Percentiles rank a stretch among this genome's conserved stretches.
These are phyloP conservation scores for Sclerotinia borealis DNA, from an alignment of 2,329 filamentous ascomycete genomes.

Conservation along the genomic window DNA sequence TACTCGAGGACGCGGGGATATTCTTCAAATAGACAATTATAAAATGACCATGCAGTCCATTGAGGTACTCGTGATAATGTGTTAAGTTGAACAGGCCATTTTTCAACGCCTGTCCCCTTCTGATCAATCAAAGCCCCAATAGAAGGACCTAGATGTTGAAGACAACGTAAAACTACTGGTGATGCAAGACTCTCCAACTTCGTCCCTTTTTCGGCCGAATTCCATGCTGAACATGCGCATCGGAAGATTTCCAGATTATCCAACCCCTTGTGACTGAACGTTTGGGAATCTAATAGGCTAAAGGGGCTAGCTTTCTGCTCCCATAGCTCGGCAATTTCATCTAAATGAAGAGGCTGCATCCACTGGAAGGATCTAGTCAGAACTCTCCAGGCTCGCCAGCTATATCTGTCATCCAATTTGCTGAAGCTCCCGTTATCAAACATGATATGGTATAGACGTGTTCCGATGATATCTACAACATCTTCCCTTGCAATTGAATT, in stretches of 20 bases:
- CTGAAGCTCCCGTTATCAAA: conserved; percentile 24
- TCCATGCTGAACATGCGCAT: conserved; percentile 26
- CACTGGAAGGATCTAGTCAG: conserved; percentile 23
- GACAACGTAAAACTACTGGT: conserved; percentile 16
- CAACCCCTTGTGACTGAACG: conserved; percentile 4
- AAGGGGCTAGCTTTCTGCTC: conserved; percentile 22
- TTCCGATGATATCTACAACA: conserved; percentile 29
- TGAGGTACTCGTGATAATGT: conserved; percentile 16
- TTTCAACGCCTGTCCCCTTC: not conserved
- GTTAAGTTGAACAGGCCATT: conserved; percentile 11
- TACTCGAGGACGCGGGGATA: conserved; percentile 26
- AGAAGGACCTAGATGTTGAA: conserved; percentile 17
- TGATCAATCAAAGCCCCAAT: conserved; percentile 13
- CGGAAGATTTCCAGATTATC: conserved; percentile 25
- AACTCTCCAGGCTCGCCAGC: conserved; percentile 29
- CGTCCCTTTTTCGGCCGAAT: conserved; percentile 15
- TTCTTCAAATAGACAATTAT: conserved; percentile 26
- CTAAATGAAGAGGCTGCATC: conserved; percentile 16
- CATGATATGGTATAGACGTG: conserved; percentile 33
- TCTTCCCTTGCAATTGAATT: conserved; percentile 34
- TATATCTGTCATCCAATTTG: conserved; percentile 25
- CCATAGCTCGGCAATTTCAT: conserved; percentile 22
- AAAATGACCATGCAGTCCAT: conserved; percentile 23
- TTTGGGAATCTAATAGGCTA: not conserved
- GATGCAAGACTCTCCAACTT: conserved; percentile 14